These are phyloP conservation scores for Thielaviopsis punctulata DNA, from an alignment of 2,329 filamentous ascomycete species.

Conservation along the genomic window DNA sequence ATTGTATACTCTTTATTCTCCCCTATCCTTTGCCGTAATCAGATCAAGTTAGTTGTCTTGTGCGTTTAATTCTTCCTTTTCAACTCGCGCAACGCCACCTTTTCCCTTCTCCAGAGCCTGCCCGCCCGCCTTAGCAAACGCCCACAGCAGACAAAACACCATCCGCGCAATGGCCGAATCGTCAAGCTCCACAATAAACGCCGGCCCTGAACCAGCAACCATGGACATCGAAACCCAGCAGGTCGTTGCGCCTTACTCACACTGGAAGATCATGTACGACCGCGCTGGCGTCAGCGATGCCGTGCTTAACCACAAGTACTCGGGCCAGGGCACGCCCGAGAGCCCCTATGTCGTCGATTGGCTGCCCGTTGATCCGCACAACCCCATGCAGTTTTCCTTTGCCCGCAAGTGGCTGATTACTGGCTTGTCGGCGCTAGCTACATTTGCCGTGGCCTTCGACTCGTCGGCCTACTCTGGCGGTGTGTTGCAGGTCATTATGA, in stretches of 20 bases:
- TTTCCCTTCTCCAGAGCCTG: neutral
- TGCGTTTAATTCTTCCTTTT: too few relatives aligned
- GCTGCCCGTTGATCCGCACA: conserved; percentile 46
- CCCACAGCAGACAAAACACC: neutral
- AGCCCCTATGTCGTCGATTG: conserved; percentile 54
- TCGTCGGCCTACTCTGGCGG: conserved; percentile 51
- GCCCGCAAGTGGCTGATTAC: conserved; percentile 50
- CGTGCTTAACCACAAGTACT: conserved; percentile 37
- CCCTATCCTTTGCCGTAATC: too few relatives aligned
- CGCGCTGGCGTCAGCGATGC: conserved; percentile 39
- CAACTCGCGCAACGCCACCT: too few relatives aligned
- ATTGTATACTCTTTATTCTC: too few relatives aligned
- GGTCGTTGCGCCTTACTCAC: conserved; percentile 20
- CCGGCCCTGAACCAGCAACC: conserved; percentile 15
- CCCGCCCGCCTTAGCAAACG: neutral
- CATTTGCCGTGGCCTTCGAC: conserved; percentile 51
- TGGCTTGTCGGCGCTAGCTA: conserved; percentile 41
- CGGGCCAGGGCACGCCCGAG: conserved; percentile 44
- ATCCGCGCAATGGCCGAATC: conserved; percentile 1
- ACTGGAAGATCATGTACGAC: conserved; percentile 38
- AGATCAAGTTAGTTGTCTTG: too few relatives aligned
- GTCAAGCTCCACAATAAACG: conserved; percentile 12
- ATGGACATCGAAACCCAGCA: conserved; percentile 26
- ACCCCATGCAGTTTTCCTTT: conserved; percentile 42
- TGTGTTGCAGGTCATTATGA: conserved; percentile 31